Percentiles rank a stretch among this genome's conserved stretches.
These are phyloP conservation scores for Hibiscus syriacus DNA, from an alignment of 345 rosid genomes.

Conservation along the genomic window DNA sequence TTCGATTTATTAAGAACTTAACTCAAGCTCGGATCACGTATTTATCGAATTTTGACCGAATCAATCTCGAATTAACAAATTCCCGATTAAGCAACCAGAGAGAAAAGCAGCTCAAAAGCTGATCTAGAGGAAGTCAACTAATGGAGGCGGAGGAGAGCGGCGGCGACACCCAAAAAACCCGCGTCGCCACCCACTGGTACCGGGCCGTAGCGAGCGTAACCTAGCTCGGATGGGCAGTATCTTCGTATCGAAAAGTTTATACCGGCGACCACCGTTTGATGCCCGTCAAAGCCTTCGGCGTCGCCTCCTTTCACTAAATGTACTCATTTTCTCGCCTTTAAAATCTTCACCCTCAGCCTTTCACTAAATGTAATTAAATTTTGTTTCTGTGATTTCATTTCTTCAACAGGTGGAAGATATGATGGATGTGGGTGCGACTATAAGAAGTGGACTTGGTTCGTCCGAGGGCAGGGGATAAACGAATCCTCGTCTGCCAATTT, in stretches of 20 bases:
- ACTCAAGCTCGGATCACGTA: no score
- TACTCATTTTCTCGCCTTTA: no score
- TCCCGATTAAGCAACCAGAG: no score
- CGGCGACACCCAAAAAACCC: neutral
- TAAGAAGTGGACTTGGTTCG: conserved; percentile 36
- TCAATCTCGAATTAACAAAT: no score
- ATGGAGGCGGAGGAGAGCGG: conserved; percentile 16
- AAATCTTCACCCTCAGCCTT: neutral
- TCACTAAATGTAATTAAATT: neutral
- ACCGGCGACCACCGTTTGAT: conserved; percentile 21
- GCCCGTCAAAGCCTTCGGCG: conserved; percentile 41
- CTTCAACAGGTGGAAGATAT: conserved; percentile 36
- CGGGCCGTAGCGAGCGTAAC: conserved; percentile 36
- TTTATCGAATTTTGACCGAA: no score
- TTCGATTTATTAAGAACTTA: no score
- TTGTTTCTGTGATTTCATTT: neutral
- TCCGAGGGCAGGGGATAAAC: conserved; percentile 18
- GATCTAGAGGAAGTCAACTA: neutral
- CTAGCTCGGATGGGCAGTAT: conserved; percentile 29
- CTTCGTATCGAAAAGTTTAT: conserved; percentile 26
- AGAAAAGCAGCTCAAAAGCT: neutral
- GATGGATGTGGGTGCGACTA: conserved; percentile 31
- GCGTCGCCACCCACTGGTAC: conserved; percentile 19
- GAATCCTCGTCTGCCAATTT: neutral
- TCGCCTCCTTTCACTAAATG: conserved; percentile 28